Evolutionary conservation across 2,329 filamentous ascomycete species (phyloP).

Genomic region (Phoma sp.): DNA sequence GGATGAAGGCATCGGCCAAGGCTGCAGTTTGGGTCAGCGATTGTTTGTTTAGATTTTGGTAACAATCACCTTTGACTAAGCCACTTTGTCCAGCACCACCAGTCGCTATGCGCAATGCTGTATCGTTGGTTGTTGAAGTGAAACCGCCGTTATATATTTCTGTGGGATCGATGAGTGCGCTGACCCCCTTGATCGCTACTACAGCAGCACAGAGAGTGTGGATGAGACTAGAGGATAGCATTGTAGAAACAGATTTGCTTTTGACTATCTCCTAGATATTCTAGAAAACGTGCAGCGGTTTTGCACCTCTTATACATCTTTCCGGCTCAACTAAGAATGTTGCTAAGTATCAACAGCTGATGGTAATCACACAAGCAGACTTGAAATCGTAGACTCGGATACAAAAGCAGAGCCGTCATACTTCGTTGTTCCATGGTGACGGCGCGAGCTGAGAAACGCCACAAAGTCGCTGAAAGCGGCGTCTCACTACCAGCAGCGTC

Average conservation of each 20-base stretch:
- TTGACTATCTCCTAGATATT: not conserved
- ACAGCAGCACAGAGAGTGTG: not conserved
- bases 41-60: no score
- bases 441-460: constrained; percentile 2
- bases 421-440: not conserved
- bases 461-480: constrained; percentile 3
- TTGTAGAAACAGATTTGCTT: not conserved
- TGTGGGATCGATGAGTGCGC: constrained; percentile 24
- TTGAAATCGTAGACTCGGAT: no score
- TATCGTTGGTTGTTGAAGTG: constrained; percentile 8
- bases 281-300: not conserved
- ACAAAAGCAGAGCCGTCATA: not conserved
- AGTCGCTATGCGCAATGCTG: constrained; percentile 42
- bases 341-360: no score
- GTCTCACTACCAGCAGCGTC: not conserved
- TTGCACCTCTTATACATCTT: not conserved
- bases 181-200: not conserved
- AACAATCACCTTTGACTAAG: constrained; percentile 36
- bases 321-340: no score
- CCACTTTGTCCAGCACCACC: constrained; percentile 50
- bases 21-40: constrained; percentile 19
- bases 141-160: constrained; percentile 30
- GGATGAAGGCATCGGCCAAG: constrained; percentile 49
- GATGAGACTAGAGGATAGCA: not conserved
- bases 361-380: no score